Evolutionary conservation across 768 basidiomycete species (phyloP), one percentile per base, ranked within the genome.

Genomic region (Suillus occidentalis): DNA sequence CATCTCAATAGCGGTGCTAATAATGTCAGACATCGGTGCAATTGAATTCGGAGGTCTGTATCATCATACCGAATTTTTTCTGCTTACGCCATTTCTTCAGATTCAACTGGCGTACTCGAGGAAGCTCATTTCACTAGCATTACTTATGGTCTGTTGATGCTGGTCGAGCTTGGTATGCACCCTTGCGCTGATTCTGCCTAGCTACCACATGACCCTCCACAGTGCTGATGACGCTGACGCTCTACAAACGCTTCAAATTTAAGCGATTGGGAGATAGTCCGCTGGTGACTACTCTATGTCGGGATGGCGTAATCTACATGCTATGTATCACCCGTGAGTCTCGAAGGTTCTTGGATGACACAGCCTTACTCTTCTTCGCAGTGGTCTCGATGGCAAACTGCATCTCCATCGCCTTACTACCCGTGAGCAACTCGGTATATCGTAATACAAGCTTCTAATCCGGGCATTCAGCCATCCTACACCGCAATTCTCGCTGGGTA

Each of bases 291-390:
- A 22, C 42, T 42, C 12, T 60, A 28, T 50, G 1, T 60, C 60
- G 42, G 13, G 39, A 50, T 52, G 60, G 28, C 14, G 4, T 60
- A 31, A 49, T 52, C 20, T 60, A 18, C 8, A 50, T 60, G 18
- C 20, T 60, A 13, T 60, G 60, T 28, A 60, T 60, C 4, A 37
- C 42, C 20, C 25, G 60, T 60, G 42, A 60, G 60, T 50, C 13
- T 37, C 28, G 13, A 56, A 37, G 55, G 36, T 6, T 37, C 36
- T 37, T 28, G 9, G 20, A 31, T n/a, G 13, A 37, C 12, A 4
- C 6, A n/a, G 13, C 13, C 55, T 56, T 56, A 56, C 36, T 22
- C 37, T 37, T 28, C 28, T 28, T 37, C 7, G 36, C 36, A 56
- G 55, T 56, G 36, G 36, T 56, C n/a, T 56, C 55, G 36, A 56